These are phyloP conservation scores for Chamaecyparis obtusa DNA, from an alignment of 75 land plant species.

Conservation along the genomic window DNA sequence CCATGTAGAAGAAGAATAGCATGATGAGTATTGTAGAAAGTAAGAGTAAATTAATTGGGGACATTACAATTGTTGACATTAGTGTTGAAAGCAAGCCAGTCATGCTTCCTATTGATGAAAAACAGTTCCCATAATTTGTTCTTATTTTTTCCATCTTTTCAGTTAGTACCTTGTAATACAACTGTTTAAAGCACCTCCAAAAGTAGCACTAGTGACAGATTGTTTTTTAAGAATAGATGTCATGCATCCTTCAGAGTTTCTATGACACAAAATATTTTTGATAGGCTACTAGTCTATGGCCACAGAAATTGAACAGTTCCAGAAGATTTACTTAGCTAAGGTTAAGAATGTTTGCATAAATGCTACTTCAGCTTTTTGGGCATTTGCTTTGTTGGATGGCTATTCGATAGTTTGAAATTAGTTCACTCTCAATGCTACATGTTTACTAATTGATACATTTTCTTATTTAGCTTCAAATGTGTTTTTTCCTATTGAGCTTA, in stretches of 20 bases:
- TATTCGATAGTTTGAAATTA: background rate
- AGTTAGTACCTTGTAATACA: background rate
- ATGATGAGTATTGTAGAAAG: too few relatives aligned
- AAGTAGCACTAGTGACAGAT: background rate
- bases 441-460: background rate
- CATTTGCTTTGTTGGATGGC: background rate
- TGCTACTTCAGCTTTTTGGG: background rate
- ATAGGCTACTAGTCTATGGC: background rate
- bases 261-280: background rate
- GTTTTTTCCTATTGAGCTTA: background rate
- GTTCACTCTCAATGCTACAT: background rate
- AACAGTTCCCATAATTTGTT: conserved; percentile 46
- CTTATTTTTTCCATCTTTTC: background rate
- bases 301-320: background rate
- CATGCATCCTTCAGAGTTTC: background rate
- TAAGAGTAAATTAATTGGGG: too few relatives aligned
- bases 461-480: background rate
- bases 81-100: conserved; percentile 85
- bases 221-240: background rate
- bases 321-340: background rate
- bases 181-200: background rate
- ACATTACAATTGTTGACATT: conserved; percentile 91
- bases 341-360: background rate
- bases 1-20: too few relatives aligned
- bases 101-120: conserved; percentile 63